Conservation (phyloP, 2,329 filamentous ascomycete genomes). For the Dothideomycetes sp. region DNA sequence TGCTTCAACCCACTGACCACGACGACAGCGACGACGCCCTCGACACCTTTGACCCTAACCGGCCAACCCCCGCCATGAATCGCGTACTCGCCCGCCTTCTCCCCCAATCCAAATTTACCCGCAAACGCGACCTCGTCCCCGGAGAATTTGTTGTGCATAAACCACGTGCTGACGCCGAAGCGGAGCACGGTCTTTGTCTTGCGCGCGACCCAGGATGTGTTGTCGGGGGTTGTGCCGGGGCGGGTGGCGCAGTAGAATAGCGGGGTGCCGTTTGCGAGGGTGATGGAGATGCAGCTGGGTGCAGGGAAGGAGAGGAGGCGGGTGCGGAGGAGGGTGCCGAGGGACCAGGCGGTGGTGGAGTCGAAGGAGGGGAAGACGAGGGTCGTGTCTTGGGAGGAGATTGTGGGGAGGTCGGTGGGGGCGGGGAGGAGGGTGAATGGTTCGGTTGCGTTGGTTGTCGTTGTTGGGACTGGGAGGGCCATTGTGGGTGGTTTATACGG, state of each 20-base stretch:
- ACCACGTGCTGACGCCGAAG: constrained; percentile 61
- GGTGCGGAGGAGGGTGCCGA: constrained; percentile 53
- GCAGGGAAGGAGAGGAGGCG: constrained; percentile 47
- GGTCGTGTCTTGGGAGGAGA: constrained; percentile 25
- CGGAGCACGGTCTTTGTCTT: constrained; percentile 64
- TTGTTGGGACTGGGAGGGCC: neutral
- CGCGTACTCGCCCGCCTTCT: constrained; percentile 50
- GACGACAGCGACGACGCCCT: constrained; percentile 64
- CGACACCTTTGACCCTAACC: constrained; percentile 59
- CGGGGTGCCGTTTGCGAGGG: constrained; percentile 46
- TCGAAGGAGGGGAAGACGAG: constrained; percentile 48
- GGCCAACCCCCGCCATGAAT: constrained; percentile 71
- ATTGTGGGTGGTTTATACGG: neutral
- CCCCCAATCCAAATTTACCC: constrained; percentile 52
- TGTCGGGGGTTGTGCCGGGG: constrained; percentile 56
- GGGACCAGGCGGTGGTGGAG: constrained; percentile 50
- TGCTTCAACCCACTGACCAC: constrained; percentile 68
- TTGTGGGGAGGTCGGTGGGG: constrained; percentile 10
- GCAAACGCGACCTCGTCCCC: constrained; percentile 56
- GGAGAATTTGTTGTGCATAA: constrained; percentile 55
- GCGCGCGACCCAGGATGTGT: constrained; percentile 44
- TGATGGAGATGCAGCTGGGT: constrained; percentile 53
- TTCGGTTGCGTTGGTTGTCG: neutral
- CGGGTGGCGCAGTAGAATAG: constrained; percentile 62
- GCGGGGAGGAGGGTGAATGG: constrained; percentile 8